phyloP scores from a whole-genome alignment of 2,329 filamentous ascomycete species.

The Didymella glomerata region DNA sequence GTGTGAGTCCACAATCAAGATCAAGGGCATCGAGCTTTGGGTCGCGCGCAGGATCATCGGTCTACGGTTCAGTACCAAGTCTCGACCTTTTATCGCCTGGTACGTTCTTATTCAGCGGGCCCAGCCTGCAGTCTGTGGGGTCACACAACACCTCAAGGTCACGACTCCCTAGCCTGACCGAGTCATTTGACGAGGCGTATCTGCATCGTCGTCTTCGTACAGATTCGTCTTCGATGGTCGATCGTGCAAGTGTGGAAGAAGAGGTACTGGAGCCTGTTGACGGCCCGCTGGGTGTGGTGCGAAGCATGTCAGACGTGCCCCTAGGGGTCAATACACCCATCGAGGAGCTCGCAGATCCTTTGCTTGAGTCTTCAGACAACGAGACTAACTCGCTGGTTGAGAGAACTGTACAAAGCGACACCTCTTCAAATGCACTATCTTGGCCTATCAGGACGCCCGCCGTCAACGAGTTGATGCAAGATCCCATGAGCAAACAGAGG shows the following conservation, averaged over 20 bases:
- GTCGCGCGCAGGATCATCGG: slow-evolving; percentile 29
- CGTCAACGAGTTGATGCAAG: neutral
- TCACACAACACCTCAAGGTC: slow-evolving; percentile 35
- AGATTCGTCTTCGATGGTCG: slow-evolving; percentile 34
- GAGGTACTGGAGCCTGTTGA: slow-evolving; percentile 39
- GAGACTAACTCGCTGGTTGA: slow-evolving; percentile 8
- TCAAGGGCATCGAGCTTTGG: slow-evolving; percentile 36
- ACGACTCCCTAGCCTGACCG: slow-evolving; percentile 28
- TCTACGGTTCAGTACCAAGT: slow-evolving; percentile 36
- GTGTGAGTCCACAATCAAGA: slow-evolving; percentile 11
- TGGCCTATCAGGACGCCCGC: neutral
- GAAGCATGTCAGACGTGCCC: slow-evolving; percentile 41
- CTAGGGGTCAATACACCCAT: slow-evolving; percentile 29
- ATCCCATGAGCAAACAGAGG: neutral
- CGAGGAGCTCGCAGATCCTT: slow-evolving; percentile 26
- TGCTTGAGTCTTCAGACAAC: slow-evolving; percentile 17
- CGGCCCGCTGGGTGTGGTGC: slow-evolving; percentile 26
- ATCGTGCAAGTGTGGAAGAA: slow-evolving; percentile 28
- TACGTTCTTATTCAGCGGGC: slow-evolving; percentile 47
- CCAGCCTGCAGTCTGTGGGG: slow-evolving; percentile 39
- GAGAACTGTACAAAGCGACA: neutral
- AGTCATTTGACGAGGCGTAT: slow-evolving; percentile 24
- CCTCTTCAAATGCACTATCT: neutral
- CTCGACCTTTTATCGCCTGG: slow-evolving; percentile 46
- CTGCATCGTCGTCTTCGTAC: slow-evolving; percentile 28